A percentile compares a stretch with the other conserved stretches of the same genome.
phyloP scores from a whole-genome alignment of 495 filamentous ascomycete genomes.

The Xylaria palmicola region DNA sequence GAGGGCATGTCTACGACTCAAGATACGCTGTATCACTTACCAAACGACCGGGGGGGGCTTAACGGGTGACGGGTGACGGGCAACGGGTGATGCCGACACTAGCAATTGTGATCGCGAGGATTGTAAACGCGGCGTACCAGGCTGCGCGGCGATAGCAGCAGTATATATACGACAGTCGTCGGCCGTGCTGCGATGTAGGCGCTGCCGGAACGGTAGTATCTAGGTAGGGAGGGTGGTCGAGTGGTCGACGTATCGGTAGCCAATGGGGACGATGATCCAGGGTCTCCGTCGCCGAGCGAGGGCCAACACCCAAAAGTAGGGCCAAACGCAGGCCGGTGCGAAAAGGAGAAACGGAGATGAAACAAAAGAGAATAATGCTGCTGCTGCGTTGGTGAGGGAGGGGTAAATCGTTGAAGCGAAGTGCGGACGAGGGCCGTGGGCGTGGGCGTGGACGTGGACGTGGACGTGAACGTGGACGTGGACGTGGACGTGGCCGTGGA shows the following conservation, averaged over 20 bases:
- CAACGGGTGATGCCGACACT: neutral
- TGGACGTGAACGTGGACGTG: no score
- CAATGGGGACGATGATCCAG: conserved; percentile 1
- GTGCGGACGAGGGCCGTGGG: no score
- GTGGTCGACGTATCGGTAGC: neutral
- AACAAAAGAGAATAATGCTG: neutral
- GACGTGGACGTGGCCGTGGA: no score
- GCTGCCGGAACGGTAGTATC: neutral
- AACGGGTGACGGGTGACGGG: neutral
- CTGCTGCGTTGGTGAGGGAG: conserved; percentile 13
- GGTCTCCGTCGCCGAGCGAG: neutral
- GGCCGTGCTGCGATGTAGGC: no score
- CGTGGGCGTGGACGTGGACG: no score
- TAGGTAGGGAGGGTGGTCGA: neutral
- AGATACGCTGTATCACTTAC: neutral
- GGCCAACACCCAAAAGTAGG: neutral
- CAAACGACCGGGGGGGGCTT: neutral
- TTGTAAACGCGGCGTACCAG: neutral
- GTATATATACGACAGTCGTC: neutral
- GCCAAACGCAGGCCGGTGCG: neutral
- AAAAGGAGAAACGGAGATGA: neutral
- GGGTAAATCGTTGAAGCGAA: no score
- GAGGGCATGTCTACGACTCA: neutral
- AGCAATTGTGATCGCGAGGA: conserved; percentile 6
- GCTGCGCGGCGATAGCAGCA: neutral